Evolutionary conservation across 257 asterid genomes (phyloP).

Genomic region (Paraleonurus japonicus): DNA sequence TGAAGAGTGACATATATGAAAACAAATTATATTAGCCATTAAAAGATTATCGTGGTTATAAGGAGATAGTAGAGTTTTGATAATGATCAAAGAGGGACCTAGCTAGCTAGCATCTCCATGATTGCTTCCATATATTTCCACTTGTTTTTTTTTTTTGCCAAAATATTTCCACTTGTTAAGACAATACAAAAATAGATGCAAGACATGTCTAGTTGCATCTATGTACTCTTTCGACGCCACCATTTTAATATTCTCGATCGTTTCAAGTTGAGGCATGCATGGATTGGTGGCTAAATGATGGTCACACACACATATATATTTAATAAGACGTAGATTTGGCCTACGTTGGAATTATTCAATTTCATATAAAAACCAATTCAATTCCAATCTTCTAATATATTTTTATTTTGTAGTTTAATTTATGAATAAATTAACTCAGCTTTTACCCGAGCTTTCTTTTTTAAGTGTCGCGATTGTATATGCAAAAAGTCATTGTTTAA

Average conservation of each 20-base stretch:
- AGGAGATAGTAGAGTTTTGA: neutral
- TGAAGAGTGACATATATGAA: neutral
- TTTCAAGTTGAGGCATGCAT: neutral
- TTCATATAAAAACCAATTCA: neutral
- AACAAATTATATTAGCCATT: neutral
- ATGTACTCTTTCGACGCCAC: neutral
- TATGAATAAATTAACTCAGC: too few relatives aligned
- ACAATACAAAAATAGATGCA: conserved; percentile 10
- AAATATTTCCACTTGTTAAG: neutral
- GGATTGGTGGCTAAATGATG: neutral
- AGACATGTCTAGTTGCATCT: conserved; percentile 4
- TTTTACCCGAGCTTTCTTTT: too few relatives aligned
- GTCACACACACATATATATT: neutral
- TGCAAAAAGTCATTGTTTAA: too few relatives aligned
- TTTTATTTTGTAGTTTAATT: too few relatives aligned
- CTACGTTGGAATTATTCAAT: neutral
- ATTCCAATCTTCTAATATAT: neutral
- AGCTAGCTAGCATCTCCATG: neutral
- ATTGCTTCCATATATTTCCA: neutral
- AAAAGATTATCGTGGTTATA: neutral
- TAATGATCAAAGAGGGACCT: conserved; percentile 7
- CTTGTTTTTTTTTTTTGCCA: neutral
- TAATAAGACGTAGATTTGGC: neutral
- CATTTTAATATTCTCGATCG: neutral
- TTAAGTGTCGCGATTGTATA: too few relatives aligned